Percentiles rank a stretch among this genome's conserved stretches.
phyloP scores from a whole-genome alignment of 331 rosid genomes.

The Phaseolus coccineus region DNA sequence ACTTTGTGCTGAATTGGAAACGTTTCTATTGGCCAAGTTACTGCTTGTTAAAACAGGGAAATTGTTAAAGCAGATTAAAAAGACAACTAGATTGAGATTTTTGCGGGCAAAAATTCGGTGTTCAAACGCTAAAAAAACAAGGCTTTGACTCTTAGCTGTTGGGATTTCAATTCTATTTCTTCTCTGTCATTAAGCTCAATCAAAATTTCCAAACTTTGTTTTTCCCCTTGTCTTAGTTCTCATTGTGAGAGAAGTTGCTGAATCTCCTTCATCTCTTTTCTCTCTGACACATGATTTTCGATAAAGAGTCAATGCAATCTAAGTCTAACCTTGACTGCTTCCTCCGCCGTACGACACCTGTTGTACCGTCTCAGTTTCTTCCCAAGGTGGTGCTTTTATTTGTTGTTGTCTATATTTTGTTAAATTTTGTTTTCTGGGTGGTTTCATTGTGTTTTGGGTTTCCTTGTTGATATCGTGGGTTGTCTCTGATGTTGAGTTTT shows the following conservation, averaged over 20 bases:
- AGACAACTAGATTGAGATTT: constrained; percentile 44
- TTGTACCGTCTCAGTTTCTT: constrained; percentile 69
- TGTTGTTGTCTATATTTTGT: neutral
- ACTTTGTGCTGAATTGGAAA: constrained; percentile 33
- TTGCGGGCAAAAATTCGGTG: constrained; percentile 48
- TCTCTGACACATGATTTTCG: constrained; percentile 52
- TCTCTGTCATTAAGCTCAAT: constrained; percentile 41
- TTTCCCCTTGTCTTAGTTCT: constrained; percentile 35
- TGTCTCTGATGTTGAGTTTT: neutral
- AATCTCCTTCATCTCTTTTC: neutral
- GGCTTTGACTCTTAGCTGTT: constrained; percentile 37
- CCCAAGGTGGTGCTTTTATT: constrained; percentile 60
- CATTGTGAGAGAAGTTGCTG: constrained; percentile 55
- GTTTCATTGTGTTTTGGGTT: neutral
- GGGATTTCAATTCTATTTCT: constrained; percentile 48
- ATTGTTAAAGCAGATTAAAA: constrained; percentile 6
- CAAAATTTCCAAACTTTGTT: constrained; percentile 30
- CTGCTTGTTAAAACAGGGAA: neutral
- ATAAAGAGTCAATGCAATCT: constrained; percentile 70
- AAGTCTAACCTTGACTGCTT: constrained; percentile 87
- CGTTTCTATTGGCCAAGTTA: constrained; percentile 49
- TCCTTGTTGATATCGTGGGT: neutral
- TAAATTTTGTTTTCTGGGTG: neutral
- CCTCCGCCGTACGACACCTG: constrained; percentile 83
- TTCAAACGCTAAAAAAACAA: constrained; percentile 52